phyloP scores from a whole-genome alignment of 305 asterid species.

The Fraxinus angustifolia region DNA sequence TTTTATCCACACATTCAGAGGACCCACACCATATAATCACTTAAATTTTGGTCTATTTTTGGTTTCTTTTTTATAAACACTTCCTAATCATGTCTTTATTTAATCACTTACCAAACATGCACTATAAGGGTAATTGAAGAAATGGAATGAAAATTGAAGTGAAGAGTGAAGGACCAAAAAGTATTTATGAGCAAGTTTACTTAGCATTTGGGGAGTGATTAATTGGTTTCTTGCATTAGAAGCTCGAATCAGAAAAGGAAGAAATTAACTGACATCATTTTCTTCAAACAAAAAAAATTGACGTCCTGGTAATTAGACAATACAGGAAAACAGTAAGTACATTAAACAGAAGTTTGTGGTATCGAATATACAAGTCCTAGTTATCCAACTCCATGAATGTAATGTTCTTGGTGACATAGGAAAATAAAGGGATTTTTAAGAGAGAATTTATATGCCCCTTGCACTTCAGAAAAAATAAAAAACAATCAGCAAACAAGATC shows the following conservation, averaged over 20 bases:
- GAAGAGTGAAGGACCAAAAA: not conserved
- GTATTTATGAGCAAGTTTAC: constrained; percentile 13
- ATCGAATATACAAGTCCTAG: constrained; percentile 8
- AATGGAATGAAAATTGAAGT: not conserved
- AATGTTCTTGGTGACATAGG: not conserved
- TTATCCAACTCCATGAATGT: not conserved
- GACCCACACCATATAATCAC: not conserved
- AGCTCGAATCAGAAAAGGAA: not conserved
- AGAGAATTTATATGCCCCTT: not conserved
- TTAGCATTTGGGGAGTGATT: not conserved
- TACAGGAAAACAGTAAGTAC: not conserved
- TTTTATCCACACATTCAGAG: not conserved
- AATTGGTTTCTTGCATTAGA: constrained; percentile 1
- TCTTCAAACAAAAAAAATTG: not conserved
- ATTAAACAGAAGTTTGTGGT: not conserved
- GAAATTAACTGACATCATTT: not conserved
- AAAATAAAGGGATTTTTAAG: not conserved
- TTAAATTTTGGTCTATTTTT: not conserved
- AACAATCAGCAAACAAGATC: not conserved
- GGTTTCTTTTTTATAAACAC: not conserved
- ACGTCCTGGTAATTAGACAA: not conserved
- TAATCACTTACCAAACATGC: not conserved
- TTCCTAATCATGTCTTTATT: not conserved
- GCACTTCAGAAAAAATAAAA: constrained; percentile 16
- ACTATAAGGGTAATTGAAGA: not conserved